phyloP scores from a whole-genome alignment of 2,329 filamentous ascomycete species.

The Boeremia exigua region DNA sequence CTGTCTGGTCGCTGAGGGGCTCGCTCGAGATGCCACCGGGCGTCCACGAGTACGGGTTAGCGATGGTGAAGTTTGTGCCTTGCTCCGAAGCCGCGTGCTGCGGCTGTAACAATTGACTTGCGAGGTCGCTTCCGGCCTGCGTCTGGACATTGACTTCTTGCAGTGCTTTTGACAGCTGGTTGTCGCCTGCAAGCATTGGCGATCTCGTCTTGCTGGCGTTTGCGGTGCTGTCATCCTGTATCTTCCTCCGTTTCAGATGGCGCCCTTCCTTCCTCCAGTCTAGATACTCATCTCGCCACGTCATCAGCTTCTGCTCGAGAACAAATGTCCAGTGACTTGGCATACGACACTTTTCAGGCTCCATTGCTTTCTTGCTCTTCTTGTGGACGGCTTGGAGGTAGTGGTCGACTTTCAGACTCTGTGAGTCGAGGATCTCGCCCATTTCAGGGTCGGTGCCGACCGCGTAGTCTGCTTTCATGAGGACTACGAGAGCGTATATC shows the following conservation, averaged over 20 bases:
- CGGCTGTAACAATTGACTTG: not conserved
- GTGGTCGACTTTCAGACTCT: conserved; percentile 39
- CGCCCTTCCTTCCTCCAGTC: conserved; percentile 36
- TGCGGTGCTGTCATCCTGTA: not conserved
- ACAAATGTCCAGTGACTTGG: conserved; percentile 43
- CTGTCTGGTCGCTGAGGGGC: conserved; percentile 18
- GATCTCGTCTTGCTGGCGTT: not conserved
- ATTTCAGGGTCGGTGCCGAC: conserved; percentile 43
- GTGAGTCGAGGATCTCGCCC: conserved; percentile 40
- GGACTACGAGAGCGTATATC: conserved; percentile 40
- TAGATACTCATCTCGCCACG: conserved; percentile 42
- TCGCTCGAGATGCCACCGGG: not conserved
- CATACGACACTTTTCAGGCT: conserved; percentile 39
- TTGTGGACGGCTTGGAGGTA: conserved; percentile 37
- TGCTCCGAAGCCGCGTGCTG: not conserved
- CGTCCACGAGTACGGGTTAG: conserved; percentile 18
- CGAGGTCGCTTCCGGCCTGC: not conserved
- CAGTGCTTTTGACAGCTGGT: not conserved
- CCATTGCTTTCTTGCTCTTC: conserved; percentile 33
- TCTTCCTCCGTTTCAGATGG: conserved; percentile 28
- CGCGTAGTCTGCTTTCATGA: conserved; percentile 46
- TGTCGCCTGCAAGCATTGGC: not conserved
- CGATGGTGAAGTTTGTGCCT: conserved; percentile 17
- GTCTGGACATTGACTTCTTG: not conserved
- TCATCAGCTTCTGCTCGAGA: conserved; percentile 37